phyloP scores from a whole-genome alignment of 495 filamentous ascomycete species.

The Tuber umbilicatum region DNA sequence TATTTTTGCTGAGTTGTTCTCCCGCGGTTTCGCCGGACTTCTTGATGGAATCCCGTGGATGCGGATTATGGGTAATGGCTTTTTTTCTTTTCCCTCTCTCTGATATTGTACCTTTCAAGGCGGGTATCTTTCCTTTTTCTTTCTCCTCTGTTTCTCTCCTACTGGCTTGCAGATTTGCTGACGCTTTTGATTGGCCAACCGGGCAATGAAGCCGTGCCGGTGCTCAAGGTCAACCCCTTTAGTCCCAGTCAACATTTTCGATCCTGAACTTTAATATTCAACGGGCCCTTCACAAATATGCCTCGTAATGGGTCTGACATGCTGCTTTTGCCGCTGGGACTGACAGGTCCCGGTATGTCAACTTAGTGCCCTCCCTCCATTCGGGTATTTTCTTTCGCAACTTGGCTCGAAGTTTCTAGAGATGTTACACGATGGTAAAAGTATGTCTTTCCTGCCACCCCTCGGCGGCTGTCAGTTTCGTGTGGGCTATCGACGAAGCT shows the following conservation, averaged over 20 bases:
- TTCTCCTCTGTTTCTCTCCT: neutral
- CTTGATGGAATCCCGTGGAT: neutral
- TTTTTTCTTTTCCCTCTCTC: neutral
- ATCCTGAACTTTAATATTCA: neutral
- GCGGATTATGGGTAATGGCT: neutral
- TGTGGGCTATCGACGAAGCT: neutral
- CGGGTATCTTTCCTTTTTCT: neutral
- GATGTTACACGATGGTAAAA: neutral
- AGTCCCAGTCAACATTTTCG: neutral
- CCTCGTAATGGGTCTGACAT: neutral
- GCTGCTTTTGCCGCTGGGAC: neutral
- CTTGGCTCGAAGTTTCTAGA: neutral
- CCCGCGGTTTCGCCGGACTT: neutral
- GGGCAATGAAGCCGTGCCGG: neutral
- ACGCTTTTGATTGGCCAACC: neutral
- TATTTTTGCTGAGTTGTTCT: neutral
- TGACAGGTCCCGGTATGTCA: neutral
- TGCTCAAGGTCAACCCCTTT: neutral
- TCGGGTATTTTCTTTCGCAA: neutral
- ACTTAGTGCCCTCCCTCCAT: neutral
- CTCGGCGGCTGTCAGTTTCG: neutral
- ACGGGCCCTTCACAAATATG: neutral
- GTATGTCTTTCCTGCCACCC: neutral
- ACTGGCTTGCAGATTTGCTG: neutral
- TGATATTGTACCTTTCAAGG: neutral